These are phyloP conservation scores for Apiotrichum laibachii DNA, from an alignment of 1,284 basidiomycete species.

Conservation along the genomic window DNA sequence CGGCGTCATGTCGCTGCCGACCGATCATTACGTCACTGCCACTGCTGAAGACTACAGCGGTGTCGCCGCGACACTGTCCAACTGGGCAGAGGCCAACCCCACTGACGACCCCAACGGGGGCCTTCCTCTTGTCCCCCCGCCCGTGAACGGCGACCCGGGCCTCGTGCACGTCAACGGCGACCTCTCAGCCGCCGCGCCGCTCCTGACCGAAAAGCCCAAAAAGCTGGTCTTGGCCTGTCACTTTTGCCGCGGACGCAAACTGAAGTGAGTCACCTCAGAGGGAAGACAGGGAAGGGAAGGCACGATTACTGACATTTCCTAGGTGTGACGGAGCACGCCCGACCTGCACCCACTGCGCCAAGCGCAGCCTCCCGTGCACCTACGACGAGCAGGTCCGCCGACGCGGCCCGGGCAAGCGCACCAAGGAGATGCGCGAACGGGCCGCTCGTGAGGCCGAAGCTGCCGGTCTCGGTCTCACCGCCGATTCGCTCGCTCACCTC, in stretches of 20 bases:
- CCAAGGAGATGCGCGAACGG: conserved; percentile 48
- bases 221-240: conserved; percentile 52
- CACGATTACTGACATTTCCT: not conserved
- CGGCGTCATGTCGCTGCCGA: conserved; percentile 10
- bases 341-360: conserved; percentile 38
- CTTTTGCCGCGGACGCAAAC: conserved; percentile 51
- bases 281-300: not conserved
- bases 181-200: not conserved
- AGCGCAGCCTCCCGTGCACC: conserved; percentile 41
- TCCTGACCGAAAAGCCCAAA: conserved; percentile 25
- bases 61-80: conserved; percentile 18
- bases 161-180: conserved; percentile 7
- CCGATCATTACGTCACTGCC: conserved; percentile 17
- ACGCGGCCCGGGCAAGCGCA: conserved; percentile 53
- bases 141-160: conserved; percentile 10
- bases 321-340: conserved; percentile 41
- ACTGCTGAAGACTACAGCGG: conserved; percentile 16
- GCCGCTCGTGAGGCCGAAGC: conserved; percentile 40
- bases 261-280: conserved; percentile 43
- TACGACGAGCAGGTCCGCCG: conserved; percentile 52
- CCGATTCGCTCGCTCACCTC: conserved; percentile 11
- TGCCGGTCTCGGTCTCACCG: conserved; percentile 26
- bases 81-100: conserved; percentile 19
- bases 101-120: conserved; percentile 10
- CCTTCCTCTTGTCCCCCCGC: conserved; percentile 4